Evolutionary conservation across 441 rosid species (phyloP).

Genomic region (Brassica hybrid): DNA sequence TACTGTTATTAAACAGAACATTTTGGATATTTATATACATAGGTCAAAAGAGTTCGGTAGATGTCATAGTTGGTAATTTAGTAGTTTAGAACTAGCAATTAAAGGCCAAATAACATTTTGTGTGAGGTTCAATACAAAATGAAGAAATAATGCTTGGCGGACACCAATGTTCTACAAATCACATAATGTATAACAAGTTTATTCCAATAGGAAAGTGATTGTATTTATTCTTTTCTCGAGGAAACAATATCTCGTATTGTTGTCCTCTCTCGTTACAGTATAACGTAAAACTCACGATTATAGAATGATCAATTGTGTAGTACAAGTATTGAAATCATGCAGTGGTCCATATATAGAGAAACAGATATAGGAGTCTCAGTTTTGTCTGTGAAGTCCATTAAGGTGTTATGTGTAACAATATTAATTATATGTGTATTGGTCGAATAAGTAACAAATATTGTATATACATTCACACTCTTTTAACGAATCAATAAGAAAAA

Average conservation of each 20-base stretch:
- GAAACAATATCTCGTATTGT: slow-evolving; percentile 16
- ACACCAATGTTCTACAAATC: background rate
- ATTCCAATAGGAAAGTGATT: background rate
- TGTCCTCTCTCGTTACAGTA: slow-evolving; percentile 29
- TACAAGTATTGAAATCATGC: slow-evolving; percentile 15
- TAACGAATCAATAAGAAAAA: background rate
- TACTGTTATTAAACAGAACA: background rate
- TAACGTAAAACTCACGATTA: slow-evolving; percentile 21
- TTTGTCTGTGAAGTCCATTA: slow-evolving; percentile 7
- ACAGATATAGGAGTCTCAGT: background rate
- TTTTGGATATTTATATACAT: background rate
- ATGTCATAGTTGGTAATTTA: background rate
- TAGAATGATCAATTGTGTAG: slow-evolving; percentile 8
- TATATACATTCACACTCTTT: no score
- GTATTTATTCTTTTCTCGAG: slow-evolving; percentile 18
- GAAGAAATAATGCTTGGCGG: background rate
- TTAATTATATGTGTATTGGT: background rate
- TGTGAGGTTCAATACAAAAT: background rate
- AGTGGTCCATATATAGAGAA: slow-evolving; percentile 16
- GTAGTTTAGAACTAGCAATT: background rate
- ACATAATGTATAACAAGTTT: background rate
- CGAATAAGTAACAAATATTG: background rate
- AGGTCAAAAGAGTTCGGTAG: background rate
- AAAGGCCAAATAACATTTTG: background rate
- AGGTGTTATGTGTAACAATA: background rate